Evolutionary conservation across 2,329 filamentous ascomycete species (phyloP).

Genomic region (Curvularia spicifera): DNA sequence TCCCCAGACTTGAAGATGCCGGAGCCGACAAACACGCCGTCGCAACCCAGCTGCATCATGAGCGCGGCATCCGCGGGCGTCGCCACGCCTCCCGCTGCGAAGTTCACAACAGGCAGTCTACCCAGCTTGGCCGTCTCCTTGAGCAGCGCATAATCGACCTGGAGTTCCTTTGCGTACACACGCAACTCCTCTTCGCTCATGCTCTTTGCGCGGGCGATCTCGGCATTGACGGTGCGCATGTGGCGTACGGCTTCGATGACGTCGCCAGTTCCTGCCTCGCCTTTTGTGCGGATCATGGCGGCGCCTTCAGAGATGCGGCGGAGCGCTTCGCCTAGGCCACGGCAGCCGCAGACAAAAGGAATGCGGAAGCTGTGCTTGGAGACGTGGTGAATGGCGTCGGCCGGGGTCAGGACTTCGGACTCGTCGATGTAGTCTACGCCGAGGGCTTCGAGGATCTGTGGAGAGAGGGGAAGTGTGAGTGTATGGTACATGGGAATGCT

Average conservation of each 20-base stretch:
- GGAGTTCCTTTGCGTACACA: slow-evolving; percentile 80
- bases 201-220: slow-evolving; percentile 75
- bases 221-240: slow-evolving; percentile 85
- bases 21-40: slow-evolving; percentile 95
- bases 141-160: slow-evolving; percentile 77
- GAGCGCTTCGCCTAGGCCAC: slow-evolving; percentile 91
- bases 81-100: slow-evolving; percentile 98
- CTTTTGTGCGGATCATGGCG: slow-evolving; percentile 98
- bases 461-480: background rate
- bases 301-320: slow-evolving; percentile 90
- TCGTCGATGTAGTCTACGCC: slow-evolving; percentile 99
- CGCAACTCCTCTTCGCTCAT: slow-evolving; percentile 76
- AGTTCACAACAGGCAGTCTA: slow-evolving; percentile 93
- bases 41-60: slow-evolving; percentile 99
- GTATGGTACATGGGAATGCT: too few relatives aligned
- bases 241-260: slow-evolving; percentile 96
- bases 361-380: slow-evolving; percentile 82
- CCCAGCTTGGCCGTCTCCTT: slow-evolving; percentile 87
- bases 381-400: slow-evolving; percentile 89
- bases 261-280: slow-evolving; percentile 95
- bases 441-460: slow-evolving; percentile 87
- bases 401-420: slow-evolving; percentile 94
- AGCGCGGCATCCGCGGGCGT: slow-evolving; percentile 95
- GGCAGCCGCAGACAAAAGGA: slow-evolving; percentile 96
- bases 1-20: slow-evolving; percentile 98